phyloP scores from a whole-genome alignment of 1,284 basidiomycete genomes.

The Ganoderma leucocontextum region DNA sequence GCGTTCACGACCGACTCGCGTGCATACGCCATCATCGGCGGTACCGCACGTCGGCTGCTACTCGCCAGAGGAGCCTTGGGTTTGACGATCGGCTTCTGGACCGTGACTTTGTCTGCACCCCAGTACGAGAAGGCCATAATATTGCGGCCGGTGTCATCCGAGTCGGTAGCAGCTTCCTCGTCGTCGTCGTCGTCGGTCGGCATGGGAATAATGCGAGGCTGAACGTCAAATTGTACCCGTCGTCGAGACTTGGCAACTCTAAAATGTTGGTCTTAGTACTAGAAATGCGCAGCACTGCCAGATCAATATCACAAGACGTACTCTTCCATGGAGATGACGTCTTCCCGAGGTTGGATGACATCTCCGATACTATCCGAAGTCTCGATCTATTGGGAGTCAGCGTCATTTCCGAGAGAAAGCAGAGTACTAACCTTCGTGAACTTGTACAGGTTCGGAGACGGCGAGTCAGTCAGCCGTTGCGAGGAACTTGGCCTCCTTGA shows the following conservation, averaged over 20 bases:
- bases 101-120: conserved; percentile 87
- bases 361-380: conserved; percentile 89
- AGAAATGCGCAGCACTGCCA: conserved; percentile 17
- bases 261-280: conserved; percentile 26
- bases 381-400: conserved; percentile 66
- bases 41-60: conserved; percentile 54
- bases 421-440: conserved; percentile 73
- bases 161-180: conserved; percentile 53
- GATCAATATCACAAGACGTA: conserved; percentile 49
- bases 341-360: conserved; percentile 73
- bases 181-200: conserved; percentile 67
- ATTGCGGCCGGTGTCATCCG: conserved; percentile 86
- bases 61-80: conserved; percentile 49
- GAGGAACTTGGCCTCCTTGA: no score
- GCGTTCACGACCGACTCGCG: conserved; percentile 85
- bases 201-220: conserved; percentile 75
- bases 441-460: conserved; percentile 89
- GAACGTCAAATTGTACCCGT: conserved; percentile 60
- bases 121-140: conserved; percentile 93
- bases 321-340: conserved; percentile 87
- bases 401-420: conserved; percentile 12
- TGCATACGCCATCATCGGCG: conserved; percentile 64
- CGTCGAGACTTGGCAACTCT: conserved; percentile 76
- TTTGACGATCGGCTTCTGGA: conserved; percentile 78
- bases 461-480: no score